Evolutionary conservation across 1,284 basidiomycete species (phyloP).

Genomic region (Rhodotorula mucilaginosa): DNA sequence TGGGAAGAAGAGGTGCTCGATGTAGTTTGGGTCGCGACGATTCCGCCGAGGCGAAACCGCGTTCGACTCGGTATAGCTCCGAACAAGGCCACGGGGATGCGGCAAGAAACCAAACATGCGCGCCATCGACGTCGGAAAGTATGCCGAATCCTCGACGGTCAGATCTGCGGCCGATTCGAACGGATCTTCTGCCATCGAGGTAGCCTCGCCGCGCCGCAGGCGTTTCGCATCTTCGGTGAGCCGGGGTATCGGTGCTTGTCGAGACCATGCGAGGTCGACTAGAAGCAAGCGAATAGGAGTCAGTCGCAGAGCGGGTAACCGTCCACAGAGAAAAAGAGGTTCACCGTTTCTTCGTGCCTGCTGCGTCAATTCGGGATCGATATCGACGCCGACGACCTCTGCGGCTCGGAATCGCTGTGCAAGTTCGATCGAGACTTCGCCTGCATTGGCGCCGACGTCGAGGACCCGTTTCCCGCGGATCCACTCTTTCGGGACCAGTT

Average conservation of each 20-base stretch:
- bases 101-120: conserved; percentile 70
- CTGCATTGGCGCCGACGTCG: conserved; percentile 80
- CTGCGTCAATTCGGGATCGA: conserved; percentile 67
- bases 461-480: conserved; percentile 62
- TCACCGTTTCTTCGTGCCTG: conserved; percentile 61
- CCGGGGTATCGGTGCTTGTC: conserved; percentile 31
- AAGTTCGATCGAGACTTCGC: conserved; percentile 74
- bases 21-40: conserved; percentile 22
- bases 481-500: conserved; percentile 58
- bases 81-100: conserved; percentile 54
- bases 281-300: not conserved
- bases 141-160: conserved; percentile 38
- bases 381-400: conserved; percentile 73
- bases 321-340: not conserved
- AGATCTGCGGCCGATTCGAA: not conserved
- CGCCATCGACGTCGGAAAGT: conserved; percentile 71
- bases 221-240: conserved; percentile 54
- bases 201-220: conserved; percentile 37
- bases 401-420: conserved; percentile 63
- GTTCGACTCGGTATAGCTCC: conserved; percentile 36
- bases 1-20: conserved; percentile 56
- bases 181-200: not conserved
- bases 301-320: not conserved
- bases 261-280: conserved; percentile 42
- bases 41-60: conserved; percentile 9